phyloP scores from a whole-genome alignment of 1,284 basidiomycete species.

The Microbotryum intermedium region DNA sequence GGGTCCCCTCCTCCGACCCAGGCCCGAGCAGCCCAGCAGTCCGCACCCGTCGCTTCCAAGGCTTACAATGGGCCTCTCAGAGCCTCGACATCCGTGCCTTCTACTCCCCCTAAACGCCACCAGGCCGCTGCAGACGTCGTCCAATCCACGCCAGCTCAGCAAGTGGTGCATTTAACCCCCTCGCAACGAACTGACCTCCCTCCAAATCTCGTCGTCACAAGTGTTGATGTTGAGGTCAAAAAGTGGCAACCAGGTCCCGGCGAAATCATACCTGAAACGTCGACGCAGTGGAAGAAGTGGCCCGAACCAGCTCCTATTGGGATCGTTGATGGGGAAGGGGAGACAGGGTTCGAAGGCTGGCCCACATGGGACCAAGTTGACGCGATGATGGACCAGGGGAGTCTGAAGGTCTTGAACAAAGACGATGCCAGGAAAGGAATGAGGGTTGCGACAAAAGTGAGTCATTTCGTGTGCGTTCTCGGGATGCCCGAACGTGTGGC shows the following conservation, averaged over 20 bases:
- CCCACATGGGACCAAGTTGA: no score
- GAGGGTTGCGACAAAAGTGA: conserved; percentile 23
- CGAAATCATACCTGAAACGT: conserved; percentile 10
- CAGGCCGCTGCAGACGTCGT: no score
- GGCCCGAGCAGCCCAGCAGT: background rate
- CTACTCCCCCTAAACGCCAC: no score
- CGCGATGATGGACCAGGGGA: no score
- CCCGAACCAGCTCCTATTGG: background rate
- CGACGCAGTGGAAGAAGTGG: conserved; percentile 4
- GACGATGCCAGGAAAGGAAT: background rate
- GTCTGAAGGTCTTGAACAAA: no score
- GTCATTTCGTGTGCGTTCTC: background rate
- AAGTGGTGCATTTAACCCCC: background rate
- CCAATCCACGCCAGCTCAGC: no score
- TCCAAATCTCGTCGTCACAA: conserved; percentile 22
- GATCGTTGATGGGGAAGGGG: background rate
- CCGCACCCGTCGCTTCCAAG: background rate
- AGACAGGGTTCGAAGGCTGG: background rate
- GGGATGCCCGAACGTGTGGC: background rate
- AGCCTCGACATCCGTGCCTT: background rate
- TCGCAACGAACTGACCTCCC: conserved; percentile 22
- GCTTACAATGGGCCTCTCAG: background rate
- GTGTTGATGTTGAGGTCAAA: conserved; percentile 25
- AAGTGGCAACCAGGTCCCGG: conserved; percentile 21
- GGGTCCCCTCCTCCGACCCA: background rate